These are phyloP conservation scores for Verticillium nubilum DNA, from an alignment of 2,329 filamentous ascomycete genomes.

Conservation along the genomic window DNA sequence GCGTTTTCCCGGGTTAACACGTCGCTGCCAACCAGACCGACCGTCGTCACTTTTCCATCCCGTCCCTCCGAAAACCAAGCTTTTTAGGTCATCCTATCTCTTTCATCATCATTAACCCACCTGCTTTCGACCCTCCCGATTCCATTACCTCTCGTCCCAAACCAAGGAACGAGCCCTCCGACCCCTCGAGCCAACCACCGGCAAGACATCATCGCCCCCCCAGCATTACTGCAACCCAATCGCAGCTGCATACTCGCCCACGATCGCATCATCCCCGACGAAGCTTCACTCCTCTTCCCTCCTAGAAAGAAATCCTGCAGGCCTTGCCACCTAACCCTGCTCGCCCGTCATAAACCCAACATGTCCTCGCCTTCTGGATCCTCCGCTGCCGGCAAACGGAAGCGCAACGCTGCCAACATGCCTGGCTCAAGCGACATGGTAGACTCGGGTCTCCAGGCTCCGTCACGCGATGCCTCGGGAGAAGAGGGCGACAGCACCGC, in stretches of 20 bases:
- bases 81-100: not conserved
- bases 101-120: not conserved
- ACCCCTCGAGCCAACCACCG: not conserved
- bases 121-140: not conserved
- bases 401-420: constrained; percentile 59
- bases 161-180: constrained; percentile 1
- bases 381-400: constrained; percentile 65
- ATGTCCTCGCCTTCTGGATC: constrained; percentile 59
- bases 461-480: constrained; percentile 75
- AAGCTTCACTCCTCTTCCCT: not conserved
- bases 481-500: constrained; percentile 76
- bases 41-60: not conserved
- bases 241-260: not conserved
- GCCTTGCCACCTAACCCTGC: not conserved
- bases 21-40: not conserved
- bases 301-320: not conserved
- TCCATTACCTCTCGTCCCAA: not conserved
- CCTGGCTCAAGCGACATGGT: constrained; percentile 32
- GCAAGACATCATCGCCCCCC: not conserved
- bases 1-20: not conserved
- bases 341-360: constrained; percentile 10
- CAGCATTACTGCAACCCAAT: not conserved
- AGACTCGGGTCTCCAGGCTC: constrained; percentile 58
- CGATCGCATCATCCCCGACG: not conserved
- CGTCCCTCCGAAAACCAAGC: not conserved